Conservation (phyloP, 257 asterid genomes). For the Fraxinus pennsylvanica region DNA sequence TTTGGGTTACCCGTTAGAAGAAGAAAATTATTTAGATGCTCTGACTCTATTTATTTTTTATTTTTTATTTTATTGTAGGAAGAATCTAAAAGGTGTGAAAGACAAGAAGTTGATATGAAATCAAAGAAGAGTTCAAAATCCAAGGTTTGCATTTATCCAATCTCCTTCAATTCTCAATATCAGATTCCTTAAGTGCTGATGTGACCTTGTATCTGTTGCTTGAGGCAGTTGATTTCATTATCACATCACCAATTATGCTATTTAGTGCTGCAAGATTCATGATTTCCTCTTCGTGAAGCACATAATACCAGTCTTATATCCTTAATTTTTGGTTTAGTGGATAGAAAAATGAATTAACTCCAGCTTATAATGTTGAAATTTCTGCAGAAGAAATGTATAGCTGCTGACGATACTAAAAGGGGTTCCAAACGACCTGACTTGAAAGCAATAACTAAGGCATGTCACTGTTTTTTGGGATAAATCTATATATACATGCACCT, state of each 20-base stretch:
- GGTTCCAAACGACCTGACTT: slow-evolving; percentile 74
- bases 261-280: not conserved
- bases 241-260: not conserved
- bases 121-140: slow-evolving; percentile 20
- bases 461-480: slow-evolving; percentile 14
- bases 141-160: slow-evolving; percentile 36
- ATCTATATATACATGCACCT: not conserved
- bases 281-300: not conserved
- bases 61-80: slow-evolving; percentile 39
- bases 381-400: slow-evolving; percentile 40
- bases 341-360: slow-evolving; percentile 6
- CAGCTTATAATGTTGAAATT: slow-evolving; percentile 14
- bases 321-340: not conserved
- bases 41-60: not conserved
- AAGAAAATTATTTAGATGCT: not conserved
- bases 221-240: not conserved
- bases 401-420: slow-evolving; percentile 39
- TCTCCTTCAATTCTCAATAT: not conserved
- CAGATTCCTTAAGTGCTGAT: not conserved
- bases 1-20: not conserved
- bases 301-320: not conserved
- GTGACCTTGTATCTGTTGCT: not conserved
- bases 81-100: slow-evolving; percentile 54
- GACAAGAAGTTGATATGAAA: slow-evolving; percentile 30
- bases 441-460: slow-evolving; percentile 75